Evolutionary conservation across 306 rosid genomes (phyloP).

Genomic region (Prunus mira): DNA sequence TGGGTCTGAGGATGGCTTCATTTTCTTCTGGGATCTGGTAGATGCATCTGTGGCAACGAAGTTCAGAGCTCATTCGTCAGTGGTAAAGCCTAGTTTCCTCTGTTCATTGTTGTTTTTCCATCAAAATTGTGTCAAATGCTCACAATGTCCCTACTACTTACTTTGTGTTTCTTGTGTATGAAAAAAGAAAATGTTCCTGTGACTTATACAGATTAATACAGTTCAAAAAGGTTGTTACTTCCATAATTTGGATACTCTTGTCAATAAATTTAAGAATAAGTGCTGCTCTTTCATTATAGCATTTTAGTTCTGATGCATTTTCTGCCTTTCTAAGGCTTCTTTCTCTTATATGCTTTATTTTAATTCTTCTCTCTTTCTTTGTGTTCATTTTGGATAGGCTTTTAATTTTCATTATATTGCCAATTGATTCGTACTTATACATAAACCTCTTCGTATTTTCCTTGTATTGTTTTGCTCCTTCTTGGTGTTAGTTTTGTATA

Average conservation of each 20-base stretch:
- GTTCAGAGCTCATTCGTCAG: conserved; percentile 82
- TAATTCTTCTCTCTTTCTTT: background rate
- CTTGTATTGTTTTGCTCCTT: background rate
- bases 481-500: background rate
- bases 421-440: background rate
- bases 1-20: conserved; percentile 89
- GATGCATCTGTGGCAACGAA: conserved; percentile 79
- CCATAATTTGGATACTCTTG: background rate
- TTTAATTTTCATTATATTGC: background rate
- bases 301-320: background rate
- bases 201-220: background rate
- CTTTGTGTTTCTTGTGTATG: background rate
- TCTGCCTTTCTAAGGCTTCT: background rate
- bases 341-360: background rate
- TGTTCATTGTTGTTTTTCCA: background rate
- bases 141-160: conserved; percentile 3
- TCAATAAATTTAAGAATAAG: background rate
- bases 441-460: background rate
- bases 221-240: background rate
- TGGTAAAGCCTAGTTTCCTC: conserved; percentile 42
- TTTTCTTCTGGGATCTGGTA: conserved; percentile 92
- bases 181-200: background rate
- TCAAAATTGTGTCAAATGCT: conserved; percentile 12
- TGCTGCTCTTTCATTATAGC: background rate
- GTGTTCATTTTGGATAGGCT: no score